These are phyloP conservation scores for Typha latifolia DNA, from an alignment of 176 grass and related monocot genomes.

Conservation along the genomic window DNA sequence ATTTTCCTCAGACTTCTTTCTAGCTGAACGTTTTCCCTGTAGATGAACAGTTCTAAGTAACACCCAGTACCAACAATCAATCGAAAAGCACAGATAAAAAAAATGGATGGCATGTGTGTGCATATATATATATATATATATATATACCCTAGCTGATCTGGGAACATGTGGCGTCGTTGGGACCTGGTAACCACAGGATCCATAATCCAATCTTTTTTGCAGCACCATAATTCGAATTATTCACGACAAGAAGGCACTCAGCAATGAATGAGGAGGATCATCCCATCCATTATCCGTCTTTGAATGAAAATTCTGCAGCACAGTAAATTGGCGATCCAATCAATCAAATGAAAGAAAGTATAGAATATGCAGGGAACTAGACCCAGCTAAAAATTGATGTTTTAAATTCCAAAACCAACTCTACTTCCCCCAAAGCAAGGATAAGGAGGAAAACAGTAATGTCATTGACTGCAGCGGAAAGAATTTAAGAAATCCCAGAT, in stretches of 20 bases:
- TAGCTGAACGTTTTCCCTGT: slow-evolving; percentile 79
- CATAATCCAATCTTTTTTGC: slow-evolving; percentile 57
- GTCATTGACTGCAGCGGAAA: neutral
- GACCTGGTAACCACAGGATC: slow-evolving; percentile 38
- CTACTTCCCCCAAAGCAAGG: neutral
- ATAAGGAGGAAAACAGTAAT: neutral
- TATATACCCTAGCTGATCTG: slow-evolving; percentile 66
- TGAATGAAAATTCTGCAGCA: neutral
- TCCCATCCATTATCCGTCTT: slow-evolving; percentile 2
- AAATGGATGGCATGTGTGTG: neutral
- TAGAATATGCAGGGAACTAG: neutral
- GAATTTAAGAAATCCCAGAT: neutral
- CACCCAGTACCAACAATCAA: neutral
- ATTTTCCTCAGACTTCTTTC: slow-evolving; percentile 63
- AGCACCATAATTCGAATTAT: slow-evolving; percentile 59
- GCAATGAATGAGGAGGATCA: slow-evolving; percentile 18
- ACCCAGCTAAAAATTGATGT: neutral
- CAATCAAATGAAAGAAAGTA: neutral
- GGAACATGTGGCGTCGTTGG: slow-evolving; percentile 57
- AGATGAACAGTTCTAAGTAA: slow-evolving; percentile 13
- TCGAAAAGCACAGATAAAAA: neutral
- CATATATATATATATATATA: slow-evolving; percentile 6
- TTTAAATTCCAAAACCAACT: neutral
- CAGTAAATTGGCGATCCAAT: neutral
- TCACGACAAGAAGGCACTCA: slow-evolving; percentile 17